Base-by-base conservation (phyloP, 345 rosid species). In the Isatis tinctoria region DNA sequence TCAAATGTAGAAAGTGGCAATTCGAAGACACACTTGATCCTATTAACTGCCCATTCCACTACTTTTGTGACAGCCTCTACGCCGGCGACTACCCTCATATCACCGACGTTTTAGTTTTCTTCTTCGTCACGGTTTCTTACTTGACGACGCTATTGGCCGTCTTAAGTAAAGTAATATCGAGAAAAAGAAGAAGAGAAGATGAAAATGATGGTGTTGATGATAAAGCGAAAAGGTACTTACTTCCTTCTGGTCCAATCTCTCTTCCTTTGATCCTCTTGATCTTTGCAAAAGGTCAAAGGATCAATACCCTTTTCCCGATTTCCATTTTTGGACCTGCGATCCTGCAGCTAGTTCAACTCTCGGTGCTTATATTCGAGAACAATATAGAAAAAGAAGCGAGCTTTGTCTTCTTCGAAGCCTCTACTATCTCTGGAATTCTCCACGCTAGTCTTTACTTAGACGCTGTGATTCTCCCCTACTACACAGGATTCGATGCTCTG, bases 1-100 rank as follows among this genome's bases (percentile, higher is more conserved):
- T 84, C 86, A 89, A 92, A 72, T 92, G 96, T 82, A 72, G 78
- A 9, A 83, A 81, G 69, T 92, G 97, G 97, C 93, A 89, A 74
- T 79, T 83, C 4, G 97, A 92, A 76, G 90, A 92, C 53, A 92
- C 97, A 30, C 61, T 88, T 67, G 90, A 92, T 85, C 97, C 96
- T 43, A 47, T 83, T 20, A 79, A 77, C 79, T 92, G 96, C 78
- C 93, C 90, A 37, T 89, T 78, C 54, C 97, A 92, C 80, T 92
- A 92, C 82, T 92, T 80, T 77, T 89, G 97, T 52, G 93, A 92
- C 67, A 83, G 89, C 70, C 67, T 24, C 26, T 88, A 87, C 75
- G 79, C 89, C 0, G 93, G 90, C 0, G 59, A 84, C 60, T 88
- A 86, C 52, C 87, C 90, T 2, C 61, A 68, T 10, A 69, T 47